Evolutionary conservation across 352 stramenopile genomes (phyloP), one percentile per base, ranked within the genome.

Genomic region (Globisporangium emineosum): DNA sequence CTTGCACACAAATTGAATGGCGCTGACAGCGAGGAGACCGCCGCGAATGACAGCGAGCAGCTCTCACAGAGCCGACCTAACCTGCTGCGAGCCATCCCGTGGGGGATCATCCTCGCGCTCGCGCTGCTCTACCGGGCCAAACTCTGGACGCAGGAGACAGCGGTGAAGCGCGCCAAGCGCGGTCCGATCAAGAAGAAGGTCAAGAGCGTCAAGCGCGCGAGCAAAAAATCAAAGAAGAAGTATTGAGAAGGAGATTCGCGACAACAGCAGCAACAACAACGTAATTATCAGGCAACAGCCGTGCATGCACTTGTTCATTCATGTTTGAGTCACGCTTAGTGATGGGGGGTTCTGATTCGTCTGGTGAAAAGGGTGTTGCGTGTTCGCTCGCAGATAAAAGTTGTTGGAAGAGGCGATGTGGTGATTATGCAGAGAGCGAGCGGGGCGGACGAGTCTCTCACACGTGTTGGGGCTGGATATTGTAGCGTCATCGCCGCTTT

Each of bases 131-230:
- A 66, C 49, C 12, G 37, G 15, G 43, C 42, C 23, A 74, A 69
- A 59, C 13, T 47, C 13, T 74, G 55, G 49, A 60, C 57, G 40
- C 63, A 70, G 54, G 47, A 49, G 15, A 67, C 63, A 12, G 67
- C 63, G 1, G 30, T 33, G 13, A 70, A 60, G 40, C 68, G 59
- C 35, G 57, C 56, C 9, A 23, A 15, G 19, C 50, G 51, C 53
- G 64, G 57, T 5, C 27, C 35, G 56, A 69, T 65, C 64, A 57
- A 29, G 19, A 60, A 27, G 56, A 29, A 37, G 30, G 5, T 30
- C 15, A 68, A 57, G 47, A 43, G 50, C n/a, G 9, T 32, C 8
- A 67, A 57, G 47, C 53, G 50, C 27, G 17, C n/a, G 12, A 23
- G 60, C 50, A 60, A 55, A 37, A 66, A 66, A 30, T 23, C 17